Evolutionary conservation across 129 eudicot species (phyloP).

Genomic region (Chrysanthemum makinoi): DNA sequence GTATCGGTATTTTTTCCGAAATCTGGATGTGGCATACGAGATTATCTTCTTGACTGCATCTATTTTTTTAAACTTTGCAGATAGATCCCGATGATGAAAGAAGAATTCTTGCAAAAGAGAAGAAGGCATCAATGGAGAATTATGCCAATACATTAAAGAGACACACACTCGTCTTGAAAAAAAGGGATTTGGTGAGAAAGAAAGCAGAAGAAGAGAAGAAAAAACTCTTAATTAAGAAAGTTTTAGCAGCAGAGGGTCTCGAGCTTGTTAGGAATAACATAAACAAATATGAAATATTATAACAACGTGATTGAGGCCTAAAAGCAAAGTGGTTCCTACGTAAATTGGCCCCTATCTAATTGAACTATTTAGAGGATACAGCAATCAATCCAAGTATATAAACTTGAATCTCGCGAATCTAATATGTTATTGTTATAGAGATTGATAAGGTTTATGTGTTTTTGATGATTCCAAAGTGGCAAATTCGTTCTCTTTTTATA

Average conservation of each 20-base stretch:
- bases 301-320: too few relatives aligned
- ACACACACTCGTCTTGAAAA: slow-evolving; percentile 83
- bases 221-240: slow-evolving; percentile 50
- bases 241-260: slow-evolving; percentile 93
- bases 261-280: too few relatives aligned
- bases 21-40: neutral
- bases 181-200: slow-evolving; percentile 81
- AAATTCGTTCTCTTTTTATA: too few relatives aligned
- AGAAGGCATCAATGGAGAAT: slow-evolving; percentile 73
- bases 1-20: neutral
- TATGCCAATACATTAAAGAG: slow-evolving; percentile 64
- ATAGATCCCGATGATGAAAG: slow-evolving; percentile 95
- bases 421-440: too few relatives aligned
- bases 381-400: too few relatives aligned
- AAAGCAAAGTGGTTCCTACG: too few relatives aligned
- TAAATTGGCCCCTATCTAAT: too few relatives aligned
- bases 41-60: slow-evolving; percentile 2
- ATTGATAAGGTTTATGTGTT: too few relatives aligned
- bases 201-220: slow-evolving; percentile 88
- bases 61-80: slow-evolving; percentile 35
- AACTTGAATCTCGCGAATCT: too few relatives aligned
- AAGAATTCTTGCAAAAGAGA: slow-evolving; percentile 77
- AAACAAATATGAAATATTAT: too few relatives aligned
- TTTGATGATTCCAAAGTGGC: too few relatives aligned
- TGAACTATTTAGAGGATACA: too few relatives aligned